phyloP scores from a whole-genome alignment of 805 yeast genomes.

The Scheffersomyces stipitis region DNA sequence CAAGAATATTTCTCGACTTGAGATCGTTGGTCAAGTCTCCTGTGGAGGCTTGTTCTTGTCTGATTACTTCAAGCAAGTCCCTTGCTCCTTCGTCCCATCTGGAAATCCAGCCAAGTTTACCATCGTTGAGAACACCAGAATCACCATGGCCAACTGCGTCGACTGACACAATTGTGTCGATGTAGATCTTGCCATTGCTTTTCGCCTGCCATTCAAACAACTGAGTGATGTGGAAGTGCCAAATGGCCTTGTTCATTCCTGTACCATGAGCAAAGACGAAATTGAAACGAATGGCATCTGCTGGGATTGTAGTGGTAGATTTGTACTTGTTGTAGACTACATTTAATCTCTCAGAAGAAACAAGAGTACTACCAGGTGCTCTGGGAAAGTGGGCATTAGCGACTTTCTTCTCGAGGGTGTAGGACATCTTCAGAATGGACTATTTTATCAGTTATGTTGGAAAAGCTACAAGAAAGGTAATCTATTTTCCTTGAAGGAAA shows the following conservation, averaged over 20 bases:
- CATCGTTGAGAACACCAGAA: constrained; percentile 56
- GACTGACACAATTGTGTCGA: constrained; percentile 48
- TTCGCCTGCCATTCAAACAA: constrained; percentile 32
- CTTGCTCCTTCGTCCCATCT: constrained; percentile 70
- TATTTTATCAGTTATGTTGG: too few species aligned
- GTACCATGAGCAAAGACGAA: constrained; percentile 60
- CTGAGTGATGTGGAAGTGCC: constrained; percentile 55
- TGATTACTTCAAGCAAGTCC: constrained; percentile 50
- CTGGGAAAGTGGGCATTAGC: constrained; percentile 39
- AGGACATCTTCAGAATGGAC: too few species aligned
- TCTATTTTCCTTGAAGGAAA: too few species aligned
- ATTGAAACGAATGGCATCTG: constrained; percentile 38
- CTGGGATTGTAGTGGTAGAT: constrained; percentile 13
- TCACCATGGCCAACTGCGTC: constrained; percentile 73
- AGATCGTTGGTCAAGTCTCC: constrained; percentile 31
- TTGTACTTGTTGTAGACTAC: constrained; percentile 51
- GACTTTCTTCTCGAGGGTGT: too few species aligned
- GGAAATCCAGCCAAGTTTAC: constrained; percentile 52
- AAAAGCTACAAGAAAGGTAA: too few species aligned
- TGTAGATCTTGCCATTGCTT: constrained; percentile 31
- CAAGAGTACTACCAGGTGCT: constrained; percentile 39
- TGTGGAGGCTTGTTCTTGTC: constrained; percentile 34
- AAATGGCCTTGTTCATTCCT: constrained; percentile 64
- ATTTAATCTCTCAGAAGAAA: constrained; percentile 42
- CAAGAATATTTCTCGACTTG: constrained; percentile 41